Percentiles rank a stretch among this genome's conserved stretches.
phyloP scores from a whole-genome alignment of 2,329 filamentous ascomycete genomes.

The Cladosporium sp. region DNA sequence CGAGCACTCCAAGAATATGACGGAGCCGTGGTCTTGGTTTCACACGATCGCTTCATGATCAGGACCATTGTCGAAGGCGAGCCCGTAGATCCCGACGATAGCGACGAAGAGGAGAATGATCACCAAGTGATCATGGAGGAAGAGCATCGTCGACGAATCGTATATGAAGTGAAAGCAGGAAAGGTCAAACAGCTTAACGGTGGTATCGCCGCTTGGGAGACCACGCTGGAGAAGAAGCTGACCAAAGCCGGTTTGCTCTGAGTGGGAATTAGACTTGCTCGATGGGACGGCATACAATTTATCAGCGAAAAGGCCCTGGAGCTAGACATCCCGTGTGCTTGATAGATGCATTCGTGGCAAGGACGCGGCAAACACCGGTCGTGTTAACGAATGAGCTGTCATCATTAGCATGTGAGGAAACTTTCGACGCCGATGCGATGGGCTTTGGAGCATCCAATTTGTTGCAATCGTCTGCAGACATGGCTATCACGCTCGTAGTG shows the following conservation, averaged over 20 bases:
- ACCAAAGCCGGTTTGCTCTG: conserved; percentile 14
- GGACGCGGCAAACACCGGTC: too few relatives aligned
- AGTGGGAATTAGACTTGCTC: neutral
- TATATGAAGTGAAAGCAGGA: conserved; percentile 17
- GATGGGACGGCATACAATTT: neutral
- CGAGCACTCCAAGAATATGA: conserved; percentile 66
- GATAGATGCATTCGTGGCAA: too few relatives aligned
- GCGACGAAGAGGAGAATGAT: conserved; percentile 13
- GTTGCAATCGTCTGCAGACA: too few relatives aligned
- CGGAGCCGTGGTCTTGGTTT: conserved; percentile 74
- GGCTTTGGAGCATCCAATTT: too few relatives aligned
- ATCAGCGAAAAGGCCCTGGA: neutral
- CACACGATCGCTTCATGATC: conserved; percentile 81
- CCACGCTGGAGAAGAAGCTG: conserved; percentile 18
- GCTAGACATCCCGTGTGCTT: too few relatives aligned
- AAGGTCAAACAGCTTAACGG: conserved; percentile 16
- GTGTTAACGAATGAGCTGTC: neutral
- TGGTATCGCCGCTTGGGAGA: conserved; percentile 19
- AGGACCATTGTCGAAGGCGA: conserved; percentile 69
- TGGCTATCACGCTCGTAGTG: too few relatives aligned
- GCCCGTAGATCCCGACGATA: conserved; percentile 11
- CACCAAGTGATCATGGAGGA: neutral
- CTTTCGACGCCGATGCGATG: neutral
- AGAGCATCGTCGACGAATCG: conserved; percentile 9
- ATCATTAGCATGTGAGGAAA: neutral